Percentiles rank a stretch among this genome's conserved stretches.
Conservation (phyloP, 78 protist species). For the Isochrysis galbana region DNA sequence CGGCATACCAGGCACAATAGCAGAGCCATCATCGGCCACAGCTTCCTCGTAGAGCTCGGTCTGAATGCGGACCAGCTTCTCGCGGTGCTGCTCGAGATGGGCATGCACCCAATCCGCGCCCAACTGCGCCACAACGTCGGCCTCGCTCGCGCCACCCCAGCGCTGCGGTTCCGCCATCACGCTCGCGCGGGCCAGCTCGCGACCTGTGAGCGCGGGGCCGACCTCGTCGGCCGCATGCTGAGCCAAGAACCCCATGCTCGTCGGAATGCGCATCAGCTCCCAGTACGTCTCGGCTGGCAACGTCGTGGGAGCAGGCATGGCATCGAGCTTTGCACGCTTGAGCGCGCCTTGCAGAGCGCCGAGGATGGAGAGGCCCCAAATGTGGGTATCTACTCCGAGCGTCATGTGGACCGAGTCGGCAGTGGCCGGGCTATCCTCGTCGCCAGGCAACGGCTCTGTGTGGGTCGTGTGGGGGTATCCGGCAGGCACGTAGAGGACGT, state of each 20-base stretch:
- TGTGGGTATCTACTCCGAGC: slow-evolving; percentile 31
- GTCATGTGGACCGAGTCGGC: slow-evolving; percentile 1
- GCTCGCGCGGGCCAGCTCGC: background rate
- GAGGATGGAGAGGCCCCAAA: slow-evolving; percentile 25
- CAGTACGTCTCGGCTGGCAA: background rate
- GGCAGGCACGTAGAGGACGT: slow-evolving; percentile 23
- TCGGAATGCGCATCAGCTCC: background rate
- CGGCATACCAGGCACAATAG: background rate
- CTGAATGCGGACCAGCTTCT: background rate
- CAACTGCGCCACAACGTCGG: background rate
- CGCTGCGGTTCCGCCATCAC: too few relatives aligned
- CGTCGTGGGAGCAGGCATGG: background rate
- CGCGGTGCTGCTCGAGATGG: background rate
- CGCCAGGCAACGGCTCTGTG: background rate
- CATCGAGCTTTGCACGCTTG: background rate
- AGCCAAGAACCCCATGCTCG: background rate
- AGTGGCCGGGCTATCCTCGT: background rate
- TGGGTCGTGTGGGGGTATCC: slow-evolving; percentile 30
- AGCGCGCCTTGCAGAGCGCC: background rate
- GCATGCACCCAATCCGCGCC: background rate
- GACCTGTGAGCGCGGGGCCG: background rate
- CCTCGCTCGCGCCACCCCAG: background rate
- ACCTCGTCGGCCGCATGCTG: background rate
- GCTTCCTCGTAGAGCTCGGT: background rate
- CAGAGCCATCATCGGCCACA: background rate